Conservation (phyloP, 768 basidiomycete species). For the Gyrodon lividus region DNA sequence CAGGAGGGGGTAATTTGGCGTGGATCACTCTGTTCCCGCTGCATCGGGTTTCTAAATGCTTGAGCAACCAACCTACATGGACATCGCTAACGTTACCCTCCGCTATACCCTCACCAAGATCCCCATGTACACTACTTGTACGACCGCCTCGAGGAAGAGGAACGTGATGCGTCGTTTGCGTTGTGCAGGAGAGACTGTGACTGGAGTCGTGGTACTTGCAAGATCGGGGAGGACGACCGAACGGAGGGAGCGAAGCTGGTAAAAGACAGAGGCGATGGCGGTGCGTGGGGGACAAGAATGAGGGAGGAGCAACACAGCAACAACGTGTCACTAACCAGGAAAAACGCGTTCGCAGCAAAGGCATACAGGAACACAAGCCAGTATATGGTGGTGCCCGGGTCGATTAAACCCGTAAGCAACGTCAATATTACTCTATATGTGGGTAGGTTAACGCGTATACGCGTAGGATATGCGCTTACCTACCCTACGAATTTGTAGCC, state of each 20-base stretch:
- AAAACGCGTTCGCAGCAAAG: conserved; percentile 89
- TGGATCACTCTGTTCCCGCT: too few relatives aligned
- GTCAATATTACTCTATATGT: conserved; percentile 76
- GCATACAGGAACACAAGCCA: conserved; percentile 76
- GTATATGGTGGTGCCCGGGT: conserved; percentile 61
- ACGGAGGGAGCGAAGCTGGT: conserved; percentile 89
- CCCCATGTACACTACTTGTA: conserved; percentile 85
- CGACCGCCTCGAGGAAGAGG: conserved; percentile 80
- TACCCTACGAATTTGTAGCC: conserved; percentile 99
- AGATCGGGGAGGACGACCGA: conserved; percentile 87
- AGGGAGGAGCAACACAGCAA: not conserved
- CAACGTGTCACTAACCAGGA: conserved; percentile 60
- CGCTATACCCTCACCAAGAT: conserved; percentile 63
- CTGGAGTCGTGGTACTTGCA: conserved; percentile 41
- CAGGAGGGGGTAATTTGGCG: too few relatives aligned
- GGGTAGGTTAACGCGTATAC: not conserved
- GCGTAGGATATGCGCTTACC: conserved; percentile 15
- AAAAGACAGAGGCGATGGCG: not conserved
- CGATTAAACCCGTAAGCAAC: conserved; percentile 68
- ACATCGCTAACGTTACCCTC: not conserved
- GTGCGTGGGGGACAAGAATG: not conserved
- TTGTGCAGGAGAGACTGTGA: conserved; percentile 73
- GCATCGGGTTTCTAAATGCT: too few relatives aligned
- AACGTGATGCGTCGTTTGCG: conserved; percentile 86
- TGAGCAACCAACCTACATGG: not conserved